Conservation (phyloP, 2,329 filamentous ascomycete genomes). For the Exophiala sp. region DNA sequence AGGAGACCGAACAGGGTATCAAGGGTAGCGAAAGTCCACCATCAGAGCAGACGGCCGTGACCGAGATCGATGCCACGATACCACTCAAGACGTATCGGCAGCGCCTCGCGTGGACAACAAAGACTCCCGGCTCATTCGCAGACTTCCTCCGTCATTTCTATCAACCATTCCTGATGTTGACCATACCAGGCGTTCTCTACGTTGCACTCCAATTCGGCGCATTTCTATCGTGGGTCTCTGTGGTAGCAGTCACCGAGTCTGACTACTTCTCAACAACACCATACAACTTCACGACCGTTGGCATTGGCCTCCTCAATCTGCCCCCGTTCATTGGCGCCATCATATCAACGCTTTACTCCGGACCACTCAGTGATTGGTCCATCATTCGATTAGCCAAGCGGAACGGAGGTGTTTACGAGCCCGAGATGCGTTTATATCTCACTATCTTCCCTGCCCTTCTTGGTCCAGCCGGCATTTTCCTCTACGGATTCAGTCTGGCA, state of each 20-base stretch:
- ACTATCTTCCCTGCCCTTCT: slow-evolving; percentile 10
- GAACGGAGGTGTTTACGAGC: slow-evolving; percentile 47
- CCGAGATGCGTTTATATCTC: slow-evolving; percentile 47
- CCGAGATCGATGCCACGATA: slow-evolving; percentile 30
- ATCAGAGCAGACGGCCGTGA: slow-evolving; percentile 3
- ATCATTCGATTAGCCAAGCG: slow-evolving; percentile 40
- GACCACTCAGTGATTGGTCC: slow-evolving; percentile 37
- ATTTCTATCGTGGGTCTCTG: slow-evolving; percentile 34
- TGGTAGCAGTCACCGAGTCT: slow-evolving; percentile 31
- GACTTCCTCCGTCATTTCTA: slow-evolving; percentile 26
- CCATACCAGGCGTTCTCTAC: slow-evolving; percentile 34
- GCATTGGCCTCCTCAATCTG: slow-evolving; percentile 32
- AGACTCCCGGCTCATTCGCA: slow-evolving; percentile 31
- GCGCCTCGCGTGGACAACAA: slow-evolving; percentile 31
- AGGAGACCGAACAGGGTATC: neutral
- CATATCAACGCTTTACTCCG: slow-evolving; percentile 38
- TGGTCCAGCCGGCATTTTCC: no score
- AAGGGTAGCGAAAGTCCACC: slow-evolving; percentile 2
- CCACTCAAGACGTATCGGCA: slow-evolving; percentile 31
- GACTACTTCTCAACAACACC: slow-evolving; percentile 35
- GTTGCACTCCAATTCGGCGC: slow-evolving; percentile 38
- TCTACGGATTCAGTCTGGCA: no score
- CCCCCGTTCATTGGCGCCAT: slow-evolving; percentile 40
- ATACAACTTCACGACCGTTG: slow-evolving; percentile 31
- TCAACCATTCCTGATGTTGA: slow-evolving; percentile 32